Evolutionary conservation across 345 rosid species (phyloP), one percentile per base, ranked within the genome.

Genomic region (Pseudoturritis turrita): DNA sequence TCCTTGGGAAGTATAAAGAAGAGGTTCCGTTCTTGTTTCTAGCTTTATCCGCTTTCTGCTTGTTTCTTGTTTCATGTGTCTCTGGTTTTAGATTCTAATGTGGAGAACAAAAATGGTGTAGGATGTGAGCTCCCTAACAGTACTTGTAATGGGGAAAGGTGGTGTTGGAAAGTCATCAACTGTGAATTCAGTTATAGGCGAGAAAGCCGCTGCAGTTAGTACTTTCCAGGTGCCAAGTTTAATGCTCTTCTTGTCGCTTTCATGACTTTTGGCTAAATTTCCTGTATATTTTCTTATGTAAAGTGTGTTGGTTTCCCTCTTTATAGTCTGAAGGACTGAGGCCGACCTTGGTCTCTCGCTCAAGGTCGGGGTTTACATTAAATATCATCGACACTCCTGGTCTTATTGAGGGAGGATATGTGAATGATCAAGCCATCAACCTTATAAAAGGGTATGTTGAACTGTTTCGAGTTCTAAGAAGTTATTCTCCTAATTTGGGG

Each of bases 81-180:
- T 58, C 45, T 39, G 18, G 50, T 29, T 43, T 68, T 23, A 58
- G 19, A 45, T 10, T 59, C 61, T 59, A 29, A 50, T 77, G 45
- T 60, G 40, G 19, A 47, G 5, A 31, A 14, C 12, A 8, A 22
- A 54, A 21, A 11, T 56, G 13, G 44, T 41, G 46, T 83, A 91
- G 97, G 81, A 85, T 71, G 85, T 83, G 57, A 81, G 77, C 81
- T 83, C 85, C 10, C 60, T 89, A 83, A 87, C 97, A 0, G 84
- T 91, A 51, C 86, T 91, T 73, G 97, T 89, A 35, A 79, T 91
- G 88, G 97, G 97, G 54, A 91, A 91, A 81, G 96, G 92, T n/a
- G 96, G 97, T 40, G 88, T 87, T 56, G 97, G 96, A 43, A 91
- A 91, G 70, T 91, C 97, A 11, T 91, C 97, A 2, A 87, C 97